phyloP scores from a whole-genome alignment of 2,329 filamentous ascomycete genomes.

The Colletotrichum destructivum region DNA sequence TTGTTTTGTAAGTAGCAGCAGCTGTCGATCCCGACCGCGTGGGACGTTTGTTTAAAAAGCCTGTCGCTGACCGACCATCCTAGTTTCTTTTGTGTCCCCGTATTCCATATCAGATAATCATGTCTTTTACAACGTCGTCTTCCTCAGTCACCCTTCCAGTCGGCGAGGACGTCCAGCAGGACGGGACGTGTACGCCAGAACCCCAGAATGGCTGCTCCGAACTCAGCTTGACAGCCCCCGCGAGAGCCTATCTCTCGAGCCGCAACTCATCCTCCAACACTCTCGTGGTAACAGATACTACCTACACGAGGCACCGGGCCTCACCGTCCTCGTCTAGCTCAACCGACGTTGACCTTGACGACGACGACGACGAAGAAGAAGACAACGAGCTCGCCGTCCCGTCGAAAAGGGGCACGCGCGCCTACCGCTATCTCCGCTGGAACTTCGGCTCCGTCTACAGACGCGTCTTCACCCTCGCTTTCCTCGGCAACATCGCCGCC shows the following conservation, averaged over 20 bases:
- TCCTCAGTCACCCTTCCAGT: conserved; percentile 32
- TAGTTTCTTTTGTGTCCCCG: conserved; percentile 6
- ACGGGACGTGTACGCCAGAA: not conserved
- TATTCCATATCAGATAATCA: not conserved
- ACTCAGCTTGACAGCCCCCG: conserved; percentile 12
- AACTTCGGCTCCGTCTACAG: conserved; percentile 69
- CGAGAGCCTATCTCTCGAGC: conserved; percentile 22
- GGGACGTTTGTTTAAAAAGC: not conserved
- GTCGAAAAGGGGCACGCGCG: conserved; percentile 56
- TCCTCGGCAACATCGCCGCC: conserved; percentile 65
- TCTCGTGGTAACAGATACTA: conserved; percentile 12
- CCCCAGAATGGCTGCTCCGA: not conserved
- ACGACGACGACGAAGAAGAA: conserved; percentile 43
- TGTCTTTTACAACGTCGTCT: conserved; percentile 23
- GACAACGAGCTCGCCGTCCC: conserved; percentile 49
- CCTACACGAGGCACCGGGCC: not conserved
- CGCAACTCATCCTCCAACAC: conserved; percentile 33
- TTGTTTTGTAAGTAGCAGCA: conserved; percentile 3
- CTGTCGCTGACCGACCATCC: not conserved
- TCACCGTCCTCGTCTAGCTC: not conserved
- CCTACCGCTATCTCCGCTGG: conserved; percentile 57
- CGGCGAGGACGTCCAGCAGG: conserved; percentile 4
- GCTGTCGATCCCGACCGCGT: not conserved
- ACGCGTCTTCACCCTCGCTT: conserved; percentile 68
- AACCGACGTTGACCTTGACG: conserved; percentile 22